phyloP scores from a whole-genome alignment of 116 monocot species.

The Cymodocea nodosa region DNA sequence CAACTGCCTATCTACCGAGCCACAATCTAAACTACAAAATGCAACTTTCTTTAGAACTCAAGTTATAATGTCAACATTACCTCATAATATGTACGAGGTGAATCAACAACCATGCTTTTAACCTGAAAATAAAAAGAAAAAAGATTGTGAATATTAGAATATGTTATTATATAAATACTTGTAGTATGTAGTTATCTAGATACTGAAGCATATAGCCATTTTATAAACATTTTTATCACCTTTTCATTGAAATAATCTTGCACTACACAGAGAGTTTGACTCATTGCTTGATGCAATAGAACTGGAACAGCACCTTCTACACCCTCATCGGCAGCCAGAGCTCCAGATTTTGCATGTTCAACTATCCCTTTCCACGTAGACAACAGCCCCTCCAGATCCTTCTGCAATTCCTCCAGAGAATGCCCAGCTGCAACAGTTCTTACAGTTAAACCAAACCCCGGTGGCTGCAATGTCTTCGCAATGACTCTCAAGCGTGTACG shows the following conservation, averaged over 20 bases:
- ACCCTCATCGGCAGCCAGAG: slow-evolving; percentile 83
- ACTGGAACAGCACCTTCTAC: slow-evolving; percentile 89
- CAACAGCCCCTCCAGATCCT: slow-evolving; percentile 70
- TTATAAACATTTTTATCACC: slow-evolving; percentile 19
- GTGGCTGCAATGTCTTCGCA: slow-evolving; percentile 60
- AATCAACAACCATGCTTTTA: slow-evolving; percentile 80
- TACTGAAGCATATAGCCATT: not conserved
- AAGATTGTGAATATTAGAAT: not conserved
- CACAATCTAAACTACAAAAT: no score
- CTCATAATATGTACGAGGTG: slow-evolving; percentile 88
- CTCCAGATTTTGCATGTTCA: slow-evolving; percentile 93
- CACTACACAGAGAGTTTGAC: slow-evolving; percentile 82
- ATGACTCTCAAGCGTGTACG: slow-evolving; percentile 69
- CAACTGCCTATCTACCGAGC: no score
- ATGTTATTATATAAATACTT: no score
- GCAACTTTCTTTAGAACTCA: not conserved
- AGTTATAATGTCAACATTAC: slow-evolving; percentile 13
- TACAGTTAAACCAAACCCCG: slow-evolving; percentile 81
- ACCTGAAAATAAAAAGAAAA: slow-evolving; percentile 38
- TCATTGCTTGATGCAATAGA: slow-evolving; percentile 85
- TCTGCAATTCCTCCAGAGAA: slow-evolving; percentile 79
- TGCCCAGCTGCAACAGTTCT: slow-evolving; percentile 86
- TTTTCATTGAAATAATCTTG: slow-evolving; percentile 98
- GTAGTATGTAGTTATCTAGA: no score
- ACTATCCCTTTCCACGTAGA: slow-evolving; percentile 79